Evolutionary conservation across 2,329 filamentous ascomycete genomes (phyloP), one percentile per base, ranked within the genome.

Genomic region (Pestalotiopsis sp.): DNA sequence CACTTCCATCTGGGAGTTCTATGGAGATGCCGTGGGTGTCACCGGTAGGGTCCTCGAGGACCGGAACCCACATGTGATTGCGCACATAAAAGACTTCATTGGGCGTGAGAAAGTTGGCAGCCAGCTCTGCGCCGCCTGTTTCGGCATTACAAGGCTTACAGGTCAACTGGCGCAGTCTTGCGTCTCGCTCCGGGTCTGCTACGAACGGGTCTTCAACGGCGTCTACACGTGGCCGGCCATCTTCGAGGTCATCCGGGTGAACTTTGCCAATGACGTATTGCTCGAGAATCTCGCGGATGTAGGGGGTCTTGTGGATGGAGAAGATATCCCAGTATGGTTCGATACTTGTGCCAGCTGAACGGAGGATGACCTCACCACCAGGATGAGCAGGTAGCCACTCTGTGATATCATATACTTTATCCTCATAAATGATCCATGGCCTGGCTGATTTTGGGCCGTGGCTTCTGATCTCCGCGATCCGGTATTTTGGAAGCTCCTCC

Each of bases 281-380:
- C n/a, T 88, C 83, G 0, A 92, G 81, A 56, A 92, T 90, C 65
- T 91, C 88, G 69, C 86, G 85, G 5, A 92, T 89, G 69, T 92
- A 87, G 57, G 87, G 83, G 20, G 86, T 84, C 76, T 92, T 90
- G 80, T 92, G 90, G 69, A 92, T 92, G 61, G 85, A 83, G 75
- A 92, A 92, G 66, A 92, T 91, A 69, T 91, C 83, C 90, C 90
- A 92, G 78, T 91, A 92, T 0, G 87, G 86, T 65, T 92, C 90
- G 64, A 92, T 86, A 67, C 85, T 87, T 49, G 87, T 86, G 3
- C 90, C 90, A 1, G 89, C 89, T 1, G 90, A 90, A 38, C 87
- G 85, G 9, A 92, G 81, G 69, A 92, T 92, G 14, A 92, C 89
- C 66, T 91, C 87, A 57, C 90, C 90, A 3, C 90, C 90, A 0